Percentiles rank a stretch among this genome's conserved stretches.
phyloP scores from a whole-genome alignment of 78 protist species.

The slime mould (Dictyostelium discoideum) region dicty_2.7 NC_007088.5:6493001-6493500 shows the following conservation, averaged over 20 bases:
- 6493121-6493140: background rate
- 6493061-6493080: slow-evolving; percentile 47
- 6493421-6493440: slow-evolving; percentile 37
- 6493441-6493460: slow-evolving; percentile 11
- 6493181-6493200: slow-evolving; percentile 50
- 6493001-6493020: background rate
- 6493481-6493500: background rate
- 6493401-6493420: slow-evolving; percentile 44
- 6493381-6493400: background rate
- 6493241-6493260: background rate
- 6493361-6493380: slow-evolving; percentile 20
- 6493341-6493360: slow-evolving; percentile 11
- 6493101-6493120: slow-evolving; percentile 43
- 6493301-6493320: background rate
- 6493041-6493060: slow-evolving; percentile 42
- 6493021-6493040: background rate
- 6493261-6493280: background rate
- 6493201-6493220: slow-evolving; percentile 33
- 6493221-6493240: slow-evolving; percentile 21
- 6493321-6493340: background rate
- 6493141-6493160: background rate
- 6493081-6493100: slow-evolving; percentile 74
- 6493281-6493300: background rate
- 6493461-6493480: background rate
- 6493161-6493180: slow-evolving; percentile 30